Evolutionary conservation across 2,329 filamentous ascomycete genomes (phyloP).

Genomic region (Microdochium bolleyi): DNA sequence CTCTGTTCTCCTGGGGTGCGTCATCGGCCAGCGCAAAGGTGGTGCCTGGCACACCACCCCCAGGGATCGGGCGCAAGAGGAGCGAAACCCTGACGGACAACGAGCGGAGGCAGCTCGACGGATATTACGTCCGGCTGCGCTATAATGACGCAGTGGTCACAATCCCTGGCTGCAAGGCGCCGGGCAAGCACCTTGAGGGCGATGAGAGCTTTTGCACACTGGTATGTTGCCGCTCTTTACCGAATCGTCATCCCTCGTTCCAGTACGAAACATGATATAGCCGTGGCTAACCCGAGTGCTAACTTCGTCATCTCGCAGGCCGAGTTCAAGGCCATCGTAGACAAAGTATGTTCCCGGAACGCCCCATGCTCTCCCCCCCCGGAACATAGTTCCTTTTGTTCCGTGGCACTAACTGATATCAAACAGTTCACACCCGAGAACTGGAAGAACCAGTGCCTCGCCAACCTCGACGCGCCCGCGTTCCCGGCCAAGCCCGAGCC

Average conservation of each 20-base stretch:
- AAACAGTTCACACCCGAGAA: constrained; percentile 62
- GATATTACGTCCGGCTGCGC: constrained; percentile 80
- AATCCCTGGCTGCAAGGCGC: constrained; percentile 70
- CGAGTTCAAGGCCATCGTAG: constrained; percentile 87
- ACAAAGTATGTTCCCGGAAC: constrained; percentile 44
- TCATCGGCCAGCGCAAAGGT: constrained; percentile 6
- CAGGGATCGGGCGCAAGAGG: constrained; percentile 53
- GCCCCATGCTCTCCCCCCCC: neutral
- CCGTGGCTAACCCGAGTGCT: neutral
- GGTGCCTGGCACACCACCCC: constrained; percentile 21
- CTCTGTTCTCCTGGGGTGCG: constrained; percentile 18
- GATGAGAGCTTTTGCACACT: constrained; percentile 89
- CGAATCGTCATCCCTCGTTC: neutral
- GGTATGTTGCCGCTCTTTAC: constrained; percentile 33
- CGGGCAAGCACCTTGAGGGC: constrained; percentile 76
- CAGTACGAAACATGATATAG: too few species aligned
- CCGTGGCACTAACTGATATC: neutral
- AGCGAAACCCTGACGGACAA: constrained; percentile 43
- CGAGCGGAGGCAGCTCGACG: constrained; percentile 55
- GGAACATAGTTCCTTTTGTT: neutral
- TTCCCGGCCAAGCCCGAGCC: constrained; percentile 42
- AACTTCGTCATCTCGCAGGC: constrained; percentile 36
- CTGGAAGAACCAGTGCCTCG: constrained; percentile 57
- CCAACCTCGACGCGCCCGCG: constrained; percentile 31
- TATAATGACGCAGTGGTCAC: constrained; percentile 83